Percentiles rank a stretch among this genome's conserved stretches.
Conservation (phyloP, 345 rosid genomes). For the Streptanthus diversifolius region DNA sequence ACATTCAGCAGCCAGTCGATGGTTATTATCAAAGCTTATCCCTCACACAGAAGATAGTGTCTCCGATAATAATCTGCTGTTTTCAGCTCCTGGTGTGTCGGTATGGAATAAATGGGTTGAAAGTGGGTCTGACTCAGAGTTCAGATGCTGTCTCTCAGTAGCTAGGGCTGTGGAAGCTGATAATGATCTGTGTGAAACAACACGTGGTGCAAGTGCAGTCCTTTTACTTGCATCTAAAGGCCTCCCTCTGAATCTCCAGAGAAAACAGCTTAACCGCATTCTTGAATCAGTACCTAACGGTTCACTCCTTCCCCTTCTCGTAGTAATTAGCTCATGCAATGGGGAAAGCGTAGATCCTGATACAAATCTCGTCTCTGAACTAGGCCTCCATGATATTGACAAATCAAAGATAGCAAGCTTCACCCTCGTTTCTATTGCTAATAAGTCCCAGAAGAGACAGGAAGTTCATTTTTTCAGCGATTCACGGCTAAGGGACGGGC, state of each 20-base stretch:
- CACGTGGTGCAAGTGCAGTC: slow-evolving; percentile 70
- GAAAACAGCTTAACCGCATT: slow-evolving; percentile 52
- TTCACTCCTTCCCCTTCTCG: slow-evolving; percentile 73
- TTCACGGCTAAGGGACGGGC: slow-evolving; percentile 59
- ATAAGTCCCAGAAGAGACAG: slow-evolving; percentile 34
- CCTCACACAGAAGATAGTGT: slow-evolving; percentile 42
- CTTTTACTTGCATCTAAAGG: slow-evolving; percentile 60
- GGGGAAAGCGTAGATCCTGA: slow-evolving; percentile 42
- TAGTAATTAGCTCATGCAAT: slow-evolving; percentile 49
- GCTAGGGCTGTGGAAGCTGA: slow-evolving; percentile 47
- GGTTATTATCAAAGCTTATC: slow-evolving; percentile 79
- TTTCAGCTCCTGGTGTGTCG: slow-evolving; percentile 61
- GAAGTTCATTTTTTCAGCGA: slow-evolving; percentile 68
- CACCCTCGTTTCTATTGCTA: slow-evolving; percentile 55
- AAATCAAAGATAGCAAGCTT: slow-evolving; percentile 56
- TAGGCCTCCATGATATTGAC: slow-evolving; percentile 67
- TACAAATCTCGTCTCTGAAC: slow-evolving; percentile 38
- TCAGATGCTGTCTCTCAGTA: slow-evolving; percentile 66
- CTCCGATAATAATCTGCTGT: slow-evolving; percentile 39
- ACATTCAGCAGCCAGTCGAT: slow-evolving; percentile 45
- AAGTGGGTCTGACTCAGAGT: slow-evolving; percentile 39
- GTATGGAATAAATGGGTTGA: slow-evolving; percentile 78
- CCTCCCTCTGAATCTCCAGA: slow-evolving; percentile 67
- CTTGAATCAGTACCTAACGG: slow-evolving; percentile 57
- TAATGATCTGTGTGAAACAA: slow-evolving; percentile 36